Evolutionary conservation across 2,329 filamentous ascomycete species (phyloP), one percentile per base, ranked within the genome.

Genomic region (Sarocladium kiliense): DNA sequence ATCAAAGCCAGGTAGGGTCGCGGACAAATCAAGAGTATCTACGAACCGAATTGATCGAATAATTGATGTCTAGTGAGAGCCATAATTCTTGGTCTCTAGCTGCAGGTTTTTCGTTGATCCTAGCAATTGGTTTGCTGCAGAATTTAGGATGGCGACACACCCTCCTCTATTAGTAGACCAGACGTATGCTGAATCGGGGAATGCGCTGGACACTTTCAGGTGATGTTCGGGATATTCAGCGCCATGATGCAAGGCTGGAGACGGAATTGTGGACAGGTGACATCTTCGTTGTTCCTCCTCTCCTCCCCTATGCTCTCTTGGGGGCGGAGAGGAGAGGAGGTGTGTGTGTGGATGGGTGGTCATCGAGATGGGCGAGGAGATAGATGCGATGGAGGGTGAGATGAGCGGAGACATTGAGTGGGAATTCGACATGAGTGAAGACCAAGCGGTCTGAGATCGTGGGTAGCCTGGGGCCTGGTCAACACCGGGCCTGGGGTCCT

Each of bases 181-280:
- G 23, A 6, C 14, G n/a, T 11, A 49, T 49, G 27, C 18, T 23
- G 30, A 51, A 51, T 34, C 47, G 36, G 47, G 47, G 26, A 51
- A 36, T 16, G 30, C 30, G 12, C 12, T 32, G 30, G 30, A 41
- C n/a, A 41, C 37, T 16, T 21, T 11, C 47, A 51, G n/a, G 47
- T 21, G 47, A 36, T 21, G 18, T 36, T 21, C 27, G 19, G 27
- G 47, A 34, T 51, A 12, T 23, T 21, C 47, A 51, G 47, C 47
- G 47, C 47, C 47, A 51, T 51, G 47, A 51, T 51, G 47, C 47
- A 51, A 51, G 30, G 47, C 47, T 51, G 47, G 47, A 18, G 30
- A 51, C 26, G 3, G 27, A 51, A 51, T 34, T 34, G 47, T 51
- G 47, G 30, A 36, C 47, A 51, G 30, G 27, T 51, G 47, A 51